Percentiles rank a stretch among this genome's conserved stretches.
phyloP scores from a whole-genome alignment of 139 green algal genomes.

The Coccomyxa sp. region DNA sequence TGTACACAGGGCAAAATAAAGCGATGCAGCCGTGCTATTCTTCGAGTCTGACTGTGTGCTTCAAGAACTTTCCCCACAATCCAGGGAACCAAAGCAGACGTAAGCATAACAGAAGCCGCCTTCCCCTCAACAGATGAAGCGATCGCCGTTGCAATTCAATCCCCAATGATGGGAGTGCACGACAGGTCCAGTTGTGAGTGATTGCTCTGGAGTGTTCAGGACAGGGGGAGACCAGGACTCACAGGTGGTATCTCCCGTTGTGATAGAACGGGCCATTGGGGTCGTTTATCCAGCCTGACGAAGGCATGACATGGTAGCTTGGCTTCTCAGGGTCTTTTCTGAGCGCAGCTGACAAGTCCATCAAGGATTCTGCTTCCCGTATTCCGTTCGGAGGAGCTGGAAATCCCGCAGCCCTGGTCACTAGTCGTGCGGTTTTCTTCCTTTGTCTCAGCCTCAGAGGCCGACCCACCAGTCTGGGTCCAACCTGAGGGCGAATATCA shows the following conservation, averaged over 20 bases:
- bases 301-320: constrained; percentile 20
- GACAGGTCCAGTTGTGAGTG: not conserved
- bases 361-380: not conserved
- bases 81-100: not conserved
- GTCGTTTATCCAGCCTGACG: constrained; percentile 28
- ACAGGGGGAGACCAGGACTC: not conserved
- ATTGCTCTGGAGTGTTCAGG: not conserved
- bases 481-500: no score
- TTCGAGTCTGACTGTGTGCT: no score
- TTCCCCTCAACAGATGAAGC: not conserved
- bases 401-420: not conserved
- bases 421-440: no score
- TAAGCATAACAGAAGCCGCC: not conserved
- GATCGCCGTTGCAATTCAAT: not conserved
- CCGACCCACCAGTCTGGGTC: no score
- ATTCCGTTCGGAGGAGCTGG: not conserved
- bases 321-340: constrained; percentile 10
- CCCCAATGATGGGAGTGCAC: not conserved
- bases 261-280: constrained; percentile 27
- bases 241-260: constrained; percentile 34
- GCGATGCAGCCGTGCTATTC: no score
- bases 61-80: not conserved
- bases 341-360: not conserved
- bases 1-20: no score
- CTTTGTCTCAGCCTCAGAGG: no score